Percentiles rank a stretch among this genome's conserved stretches.
Evolutionary conservation across 2,329 filamentous ascomycete species (phyloP).

Genomic region (Xylariomycetidae sp.): DNA sequence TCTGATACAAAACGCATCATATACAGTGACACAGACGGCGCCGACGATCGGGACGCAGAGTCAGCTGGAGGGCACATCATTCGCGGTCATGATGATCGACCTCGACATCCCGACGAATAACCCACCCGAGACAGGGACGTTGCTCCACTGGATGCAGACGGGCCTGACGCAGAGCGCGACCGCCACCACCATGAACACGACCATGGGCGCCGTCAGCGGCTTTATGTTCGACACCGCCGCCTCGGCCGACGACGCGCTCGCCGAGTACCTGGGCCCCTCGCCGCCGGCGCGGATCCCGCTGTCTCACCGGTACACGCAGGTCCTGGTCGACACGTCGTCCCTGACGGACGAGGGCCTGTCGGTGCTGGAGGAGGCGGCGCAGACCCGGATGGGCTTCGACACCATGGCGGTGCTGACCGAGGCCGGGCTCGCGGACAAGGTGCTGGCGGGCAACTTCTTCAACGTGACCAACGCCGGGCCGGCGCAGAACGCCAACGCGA

Average conservation of each 20-base stretch:
- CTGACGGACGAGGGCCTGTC: slow-evolving; percentile 17
- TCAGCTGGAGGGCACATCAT: slow-evolving; percentile 35
- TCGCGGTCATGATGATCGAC: slow-evolving; percentile 38
- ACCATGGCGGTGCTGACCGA: slow-evolving; percentile 17
- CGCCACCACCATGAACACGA: slow-evolving; percentile 16
- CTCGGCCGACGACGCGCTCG: slow-evolving; percentile 16
- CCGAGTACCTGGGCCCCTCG: slow-evolving; percentile 21
- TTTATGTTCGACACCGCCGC: slow-evolving; percentile 20
- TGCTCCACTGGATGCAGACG: slow-evolving; percentile 41
- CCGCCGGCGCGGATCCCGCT: slow-evolving; percentile 25
- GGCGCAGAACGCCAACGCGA: slow-evolving; percentile 3
- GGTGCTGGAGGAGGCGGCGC: slow-evolving; percentile 20
- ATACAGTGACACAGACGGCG: slow-evolving; percentile 28
- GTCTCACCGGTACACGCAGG: slow-evolving; percentile 26
- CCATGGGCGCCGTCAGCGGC: slow-evolving; percentile 12
- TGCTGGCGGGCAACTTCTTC: slow-evolving; percentile 31
- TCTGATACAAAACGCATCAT: slow-evolving; percentile 6
- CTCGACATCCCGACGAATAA: slow-evolving; percentile 42
- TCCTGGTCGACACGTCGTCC: slow-evolving; percentile 26
- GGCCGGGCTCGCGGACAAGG: slow-evolving; percentile 24
- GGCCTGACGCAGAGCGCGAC: slow-evolving; percentile 26
- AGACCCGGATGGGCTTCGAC: slow-evolving; percentile 21
- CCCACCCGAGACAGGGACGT: slow-evolving; percentile 31
- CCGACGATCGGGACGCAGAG: slow-evolving; percentile 32
- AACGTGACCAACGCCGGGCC: slow-evolving; percentile 28